These are phyloP conservation scores for Heritiera littoralis DNA, from an alignment of 345 rosid genomes.

Conservation along the genomic window DNA sequence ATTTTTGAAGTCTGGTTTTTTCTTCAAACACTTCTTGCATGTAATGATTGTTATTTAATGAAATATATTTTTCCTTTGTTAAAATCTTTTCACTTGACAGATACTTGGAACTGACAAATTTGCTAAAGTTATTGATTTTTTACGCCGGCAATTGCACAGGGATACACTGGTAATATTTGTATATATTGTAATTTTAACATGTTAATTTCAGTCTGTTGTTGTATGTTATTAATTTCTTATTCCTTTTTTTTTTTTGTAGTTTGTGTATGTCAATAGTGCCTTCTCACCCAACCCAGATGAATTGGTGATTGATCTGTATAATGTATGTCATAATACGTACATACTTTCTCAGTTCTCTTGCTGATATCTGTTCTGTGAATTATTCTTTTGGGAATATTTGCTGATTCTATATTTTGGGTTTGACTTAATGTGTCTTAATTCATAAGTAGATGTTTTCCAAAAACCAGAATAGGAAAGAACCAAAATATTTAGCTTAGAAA, in stretches of 20 bases:
- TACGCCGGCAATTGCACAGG: slow-evolving; percentile 76
- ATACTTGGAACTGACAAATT: slow-evolving; percentile 75
- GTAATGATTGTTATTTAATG: neutral
- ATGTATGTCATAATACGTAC: slow-evolving; percentile 45
- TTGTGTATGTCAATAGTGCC: slow-evolving; percentile 88
- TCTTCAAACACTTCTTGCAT: neutral
- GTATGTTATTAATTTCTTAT: slow-evolving; percentile 24
- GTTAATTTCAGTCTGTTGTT: neutral
- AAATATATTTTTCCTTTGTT: neutral
- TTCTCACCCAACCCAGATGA: slow-evolving; percentile 94
- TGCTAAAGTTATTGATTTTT: slow-evolving; percentile 86
- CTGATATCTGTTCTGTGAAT: neutral
- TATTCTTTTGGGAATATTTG: neutral
- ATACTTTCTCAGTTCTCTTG: neutral
- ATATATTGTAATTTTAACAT: slow-evolving; percentile 14
- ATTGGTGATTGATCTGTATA: slow-evolving; percentile 70
- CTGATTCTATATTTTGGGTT: neutral
- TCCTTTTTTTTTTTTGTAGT: slow-evolving; percentile 37
- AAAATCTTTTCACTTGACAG: slow-evolving; percentile 32
- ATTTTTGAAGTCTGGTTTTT: neutral
- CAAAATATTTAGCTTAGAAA: slow-evolving; percentile 1
- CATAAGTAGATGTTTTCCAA: neutral
- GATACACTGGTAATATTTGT: slow-evolving; percentile 67
- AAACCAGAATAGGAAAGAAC: neutral
- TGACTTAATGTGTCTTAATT: neutral